Evolutionary conservation across 2,329 filamentous ascomycete genomes (phyloP).

Genomic region (Pezicula carpinea): DNA sequence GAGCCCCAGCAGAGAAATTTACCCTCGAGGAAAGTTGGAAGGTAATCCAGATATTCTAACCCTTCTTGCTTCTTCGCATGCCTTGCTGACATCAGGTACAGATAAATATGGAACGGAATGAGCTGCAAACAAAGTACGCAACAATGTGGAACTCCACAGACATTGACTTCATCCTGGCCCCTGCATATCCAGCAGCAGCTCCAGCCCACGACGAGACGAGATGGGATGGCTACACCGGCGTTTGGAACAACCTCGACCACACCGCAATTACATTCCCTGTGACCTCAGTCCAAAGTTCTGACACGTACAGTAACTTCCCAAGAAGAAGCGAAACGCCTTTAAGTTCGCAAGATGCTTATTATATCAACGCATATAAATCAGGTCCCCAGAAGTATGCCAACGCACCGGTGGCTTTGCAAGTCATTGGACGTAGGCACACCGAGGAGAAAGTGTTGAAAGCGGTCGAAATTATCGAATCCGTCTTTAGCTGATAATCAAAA

Average conservation of each 20-base stretch:
- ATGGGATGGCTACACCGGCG: conserved; percentile 47
- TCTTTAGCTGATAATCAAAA: too few species aligned
- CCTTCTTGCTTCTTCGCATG: not conserved
- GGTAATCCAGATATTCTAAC: not conserved
- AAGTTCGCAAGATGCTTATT: conserved; percentile 16
- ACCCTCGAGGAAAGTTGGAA: not conserved
- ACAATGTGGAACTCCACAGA: not conserved
- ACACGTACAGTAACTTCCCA: conserved; percentile 5
- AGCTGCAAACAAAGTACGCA: not conserved
- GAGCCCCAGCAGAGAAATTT: not conserved
- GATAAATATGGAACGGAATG: not conserved
- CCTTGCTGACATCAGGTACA: not conserved
- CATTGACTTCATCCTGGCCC: not conserved
- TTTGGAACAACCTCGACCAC: conserved; percentile 65
- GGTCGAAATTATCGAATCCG: not conserved
- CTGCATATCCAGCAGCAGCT: not conserved
- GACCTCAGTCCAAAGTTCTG: conserved; percentile 13
- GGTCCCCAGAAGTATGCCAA: conserved; percentile 25
- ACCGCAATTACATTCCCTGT: conserved; percentile 55
- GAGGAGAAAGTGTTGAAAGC: not conserved
- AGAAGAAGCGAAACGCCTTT: conserved; percentile 15
- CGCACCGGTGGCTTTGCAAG: conserved; percentile 31
- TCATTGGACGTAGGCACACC: conserved; percentile 13
- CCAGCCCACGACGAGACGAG: not conserved
- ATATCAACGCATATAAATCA: conserved; percentile 16